A percentile compares a stretch with the other conserved stretches of the same genome.
Evolutionary conservation across 768 basidiomycete genomes (phyloP).

Genomic region (Macrolepiota dolichaula): DNA sequence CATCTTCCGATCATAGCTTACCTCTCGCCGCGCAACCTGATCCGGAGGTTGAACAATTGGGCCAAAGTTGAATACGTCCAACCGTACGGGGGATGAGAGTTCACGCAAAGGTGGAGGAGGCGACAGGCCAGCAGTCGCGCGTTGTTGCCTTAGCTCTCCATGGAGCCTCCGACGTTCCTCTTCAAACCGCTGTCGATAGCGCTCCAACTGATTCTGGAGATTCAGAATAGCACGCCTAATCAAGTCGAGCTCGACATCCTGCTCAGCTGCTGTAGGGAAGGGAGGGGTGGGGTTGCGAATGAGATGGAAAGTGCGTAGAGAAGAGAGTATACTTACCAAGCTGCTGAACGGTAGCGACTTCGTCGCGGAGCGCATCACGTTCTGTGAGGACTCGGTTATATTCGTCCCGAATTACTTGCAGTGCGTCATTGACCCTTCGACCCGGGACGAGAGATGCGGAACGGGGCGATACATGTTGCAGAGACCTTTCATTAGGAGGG

Average conservation of each 20-base stretch:
- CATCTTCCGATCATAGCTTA: constrained; percentile 20
- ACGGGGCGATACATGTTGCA: neutral
- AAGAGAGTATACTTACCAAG: neutral
- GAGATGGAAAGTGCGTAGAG: neutral
- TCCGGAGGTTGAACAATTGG: neutral
- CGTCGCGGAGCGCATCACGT: neutral
- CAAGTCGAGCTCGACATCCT: neutral
- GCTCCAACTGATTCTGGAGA: constrained; percentile 2
- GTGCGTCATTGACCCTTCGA: neutral
- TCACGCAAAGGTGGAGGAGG: constrained; percentile 5
- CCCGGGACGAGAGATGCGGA: neutral
- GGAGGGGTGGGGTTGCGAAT: too few species aligned
- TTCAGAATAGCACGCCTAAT: constrained; percentile 2
- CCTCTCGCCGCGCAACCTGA: neutral
- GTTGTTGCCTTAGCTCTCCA: constrained; percentile 4
- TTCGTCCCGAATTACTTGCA: constrained; percentile 3
- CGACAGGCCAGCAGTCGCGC: neutral
- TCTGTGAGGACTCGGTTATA: constrained; percentile 3
- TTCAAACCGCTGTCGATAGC: neutral
- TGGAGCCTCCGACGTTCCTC: constrained; percentile 5
- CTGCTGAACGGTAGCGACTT: neutral
- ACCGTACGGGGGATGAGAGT: neutral
- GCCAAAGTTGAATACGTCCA: neutral
- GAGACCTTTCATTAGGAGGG: neutral
- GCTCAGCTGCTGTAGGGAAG: constrained; percentile 3